Percentiles rank a stretch among this genome's conserved stretches.
These are phyloP conservation scores for Ophiorrhiza pumila DNA, from an alignment of 257 asterid species.

Conservation along the genomic window DNA sequence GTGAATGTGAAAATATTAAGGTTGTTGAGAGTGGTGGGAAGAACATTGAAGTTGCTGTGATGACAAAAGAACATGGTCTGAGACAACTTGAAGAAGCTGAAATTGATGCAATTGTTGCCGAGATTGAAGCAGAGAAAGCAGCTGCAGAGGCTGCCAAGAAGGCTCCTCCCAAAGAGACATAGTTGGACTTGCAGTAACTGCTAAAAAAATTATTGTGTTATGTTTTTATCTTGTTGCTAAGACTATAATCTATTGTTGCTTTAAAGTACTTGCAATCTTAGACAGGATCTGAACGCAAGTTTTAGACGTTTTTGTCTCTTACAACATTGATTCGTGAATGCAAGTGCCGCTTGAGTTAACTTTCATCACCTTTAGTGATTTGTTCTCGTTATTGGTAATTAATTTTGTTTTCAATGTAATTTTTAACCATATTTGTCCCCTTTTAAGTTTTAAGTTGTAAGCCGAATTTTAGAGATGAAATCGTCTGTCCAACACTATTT, in stretches of 20 bases:
- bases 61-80: slow-evolving; percentile 78
- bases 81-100: slow-evolving; percentile 92
- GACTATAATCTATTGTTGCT: not conserved
- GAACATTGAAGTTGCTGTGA: slow-evolving; percentile 93
- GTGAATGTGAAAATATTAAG: slow-evolving; percentile 29
- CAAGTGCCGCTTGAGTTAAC: not conserved
- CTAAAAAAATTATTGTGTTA: not conserved
- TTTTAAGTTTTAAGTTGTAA: too few species aligned
- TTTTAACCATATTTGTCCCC: not conserved
- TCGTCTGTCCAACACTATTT: too few species aligned
- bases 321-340: not conserved
- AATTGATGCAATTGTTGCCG: slow-evolving; percentile 81
- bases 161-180: slow-evolving; percentile 56
- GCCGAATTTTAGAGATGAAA: too few species aligned
- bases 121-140: slow-evolving; percentile 89
- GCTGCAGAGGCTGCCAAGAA: slow-evolving; percentile 99
- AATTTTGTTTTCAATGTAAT: not conserved
- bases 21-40: slow-evolving; percentile 98
- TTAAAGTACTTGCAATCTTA: not conserved
- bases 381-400: not conserved
- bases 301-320: not conserved
- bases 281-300: not conserved
- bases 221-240: slow-evolving; percentile 1
- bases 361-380: not conserved
- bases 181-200: slow-evolving; percentile 22